phyloP scores from a whole-genome alignment of 2,329 filamentous ascomycete species.

The Pseudocercospora crystallina region DNA sequence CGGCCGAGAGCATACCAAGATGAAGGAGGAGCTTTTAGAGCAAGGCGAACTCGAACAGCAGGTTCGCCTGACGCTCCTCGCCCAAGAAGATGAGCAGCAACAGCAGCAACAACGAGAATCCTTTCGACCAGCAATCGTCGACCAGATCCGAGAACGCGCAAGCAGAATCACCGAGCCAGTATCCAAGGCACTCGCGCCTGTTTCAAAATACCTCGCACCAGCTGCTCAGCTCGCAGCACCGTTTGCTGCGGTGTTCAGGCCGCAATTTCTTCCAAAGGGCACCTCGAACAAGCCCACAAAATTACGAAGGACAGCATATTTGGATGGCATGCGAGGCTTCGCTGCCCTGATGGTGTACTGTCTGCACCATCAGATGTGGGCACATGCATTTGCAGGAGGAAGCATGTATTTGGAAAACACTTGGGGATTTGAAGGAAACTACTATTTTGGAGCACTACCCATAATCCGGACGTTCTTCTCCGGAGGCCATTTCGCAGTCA shows the following conservation, averaged over 20 bases:
- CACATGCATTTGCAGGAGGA: constrained; percentile 40
- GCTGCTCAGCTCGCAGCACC: constrained; percentile 18
- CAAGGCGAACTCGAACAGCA: constrained; percentile 21
- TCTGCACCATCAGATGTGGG: constrained; percentile 60
- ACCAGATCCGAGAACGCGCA: constrained; percentile 4
- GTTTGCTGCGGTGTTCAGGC: constrained; percentile 17
- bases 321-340: constrained; percentile 67
- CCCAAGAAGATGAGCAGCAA: constrained; percentile 24
- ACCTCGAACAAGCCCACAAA: constrained; percentile 16
- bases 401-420: constrained; percentile 23
- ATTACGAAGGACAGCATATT: constrained; percentile 56
- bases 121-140: constrained; percentile 4
- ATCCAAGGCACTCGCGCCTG: constrained; percentile 11
- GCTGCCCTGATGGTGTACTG: constrained; percentile 66
- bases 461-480: constrained; percentile 60
- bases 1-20: constrained; percentile 14
- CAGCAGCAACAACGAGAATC: constrained; percentile 9
- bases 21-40: constrained; percentile 23
- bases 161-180: constrained; percentile 7
- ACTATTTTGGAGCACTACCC: constrained; percentile 56
- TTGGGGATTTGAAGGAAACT: constrained; percentile 47
- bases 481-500: constrained; percentile 61
- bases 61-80: constrained; percentile 18
- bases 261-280: constrained; percentile 18
- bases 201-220: constrained; percentile 13